phyloP scores from a whole-genome alignment of 495 filamentous ascomycete genomes.

The Neurospora africana region DNA sequence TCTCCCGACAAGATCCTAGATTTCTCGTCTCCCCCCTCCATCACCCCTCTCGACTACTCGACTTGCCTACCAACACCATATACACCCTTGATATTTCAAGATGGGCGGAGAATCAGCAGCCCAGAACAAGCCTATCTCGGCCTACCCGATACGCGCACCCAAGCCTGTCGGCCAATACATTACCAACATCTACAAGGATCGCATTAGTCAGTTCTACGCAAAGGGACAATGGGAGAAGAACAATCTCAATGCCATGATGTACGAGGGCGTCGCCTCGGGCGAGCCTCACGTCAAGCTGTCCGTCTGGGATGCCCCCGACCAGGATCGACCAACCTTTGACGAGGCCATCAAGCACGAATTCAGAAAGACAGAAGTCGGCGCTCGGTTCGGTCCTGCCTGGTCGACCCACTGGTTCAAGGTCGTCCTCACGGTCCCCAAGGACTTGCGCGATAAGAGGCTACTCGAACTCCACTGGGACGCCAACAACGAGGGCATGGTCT shows the following conservation, averaged over 20 bases:
- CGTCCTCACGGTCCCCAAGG: slow-evolving; percentile 60
- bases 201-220: slow-evolving; percentile 69
- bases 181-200: slow-evolving; percentile 73
- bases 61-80: neutral
- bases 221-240: slow-evolving; percentile 70
- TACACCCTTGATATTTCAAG: slow-evolving; percentile 8
- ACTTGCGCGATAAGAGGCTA: slow-evolving; percentile 59
- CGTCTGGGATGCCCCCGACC: slow-evolving; percentile 74
- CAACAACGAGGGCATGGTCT: slow-evolving; percentile 84
- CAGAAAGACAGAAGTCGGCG: slow-evolving; percentile 60
- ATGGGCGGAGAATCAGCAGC: slow-evolving; percentile 27
- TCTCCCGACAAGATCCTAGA: neutral
- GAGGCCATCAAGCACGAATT: slow-evolving; percentile 79
- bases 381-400: slow-evolving; percentile 87
- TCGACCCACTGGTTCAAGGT: slow-evolving; percentile 97
- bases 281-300: slow-evolving; percentile 71
- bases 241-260: slow-evolving; percentile 69
- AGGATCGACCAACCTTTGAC: slow-evolving; percentile 74
- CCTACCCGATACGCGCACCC: slow-evolving; percentile 37
- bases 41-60: neutral
- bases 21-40: neutral
- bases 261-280: slow-evolving; percentile 62
- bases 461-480: slow-evolving; percentile 95
- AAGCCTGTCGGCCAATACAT: slow-evolving; percentile 69
- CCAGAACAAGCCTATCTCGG: slow-evolving; percentile 19